phyloP scores from a whole-genome alignment of 331 rosid genomes.

The Telfairia occidentalis region DNA sequence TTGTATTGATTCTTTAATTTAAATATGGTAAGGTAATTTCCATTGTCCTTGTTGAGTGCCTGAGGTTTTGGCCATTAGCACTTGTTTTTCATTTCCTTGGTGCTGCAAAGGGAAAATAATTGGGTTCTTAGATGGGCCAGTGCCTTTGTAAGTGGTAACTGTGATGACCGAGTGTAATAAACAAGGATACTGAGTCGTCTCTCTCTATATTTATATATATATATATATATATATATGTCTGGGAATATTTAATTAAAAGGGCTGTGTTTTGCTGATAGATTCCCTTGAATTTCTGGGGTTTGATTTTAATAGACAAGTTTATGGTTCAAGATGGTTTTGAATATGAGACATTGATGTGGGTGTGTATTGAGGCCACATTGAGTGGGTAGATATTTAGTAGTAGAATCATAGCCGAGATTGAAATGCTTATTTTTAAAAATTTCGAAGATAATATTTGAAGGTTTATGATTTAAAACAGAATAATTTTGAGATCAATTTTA shows the following conservation, averaged over 20 bases:
- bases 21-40: slow-evolving; percentile 19
- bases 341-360: too few species aligned
- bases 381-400: too few species aligned
- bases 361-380: too few species aligned
- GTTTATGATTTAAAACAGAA: too few species aligned
- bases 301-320: not conserved
- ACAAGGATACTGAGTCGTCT: not conserved
- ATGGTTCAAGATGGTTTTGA: not conserved
- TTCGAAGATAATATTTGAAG: too few species aligned
- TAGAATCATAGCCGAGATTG: too few species aligned
- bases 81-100: not conserved
- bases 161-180: not conserved
- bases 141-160: slow-evolving; percentile 4
- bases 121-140: slow-evolving; percentile 3
- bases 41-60: slow-evolving; percentile 22
- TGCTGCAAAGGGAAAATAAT: slow-evolving; percentile 5
- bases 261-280: not conserved
- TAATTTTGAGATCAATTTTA: too few species aligned
- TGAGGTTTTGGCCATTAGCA: slow-evolving; percentile 23
- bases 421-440: too few species aligned
- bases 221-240: not conserved
- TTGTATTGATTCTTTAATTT: slow-evolving; percentile 53
- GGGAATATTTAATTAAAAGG: not conserved
- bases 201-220: too few species aligned
- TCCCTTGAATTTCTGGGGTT: not conserved